Base-by-base conservation (phyloP, 1,139 yeast species). In the Candida anutae region DNA sequence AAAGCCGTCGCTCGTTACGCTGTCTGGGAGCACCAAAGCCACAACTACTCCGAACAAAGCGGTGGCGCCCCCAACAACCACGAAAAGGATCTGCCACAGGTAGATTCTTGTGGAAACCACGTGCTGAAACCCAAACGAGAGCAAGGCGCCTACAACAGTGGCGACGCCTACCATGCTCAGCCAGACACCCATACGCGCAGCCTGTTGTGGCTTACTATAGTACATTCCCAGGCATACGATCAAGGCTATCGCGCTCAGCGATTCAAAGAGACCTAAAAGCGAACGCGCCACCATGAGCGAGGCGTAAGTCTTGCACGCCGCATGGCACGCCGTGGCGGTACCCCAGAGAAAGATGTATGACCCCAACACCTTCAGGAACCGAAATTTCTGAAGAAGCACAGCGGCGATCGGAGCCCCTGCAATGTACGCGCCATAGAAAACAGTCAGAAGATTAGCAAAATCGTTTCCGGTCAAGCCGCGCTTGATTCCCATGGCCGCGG, bases 401-500 rank as follows among this genome's bases (percentile, higher is more conserved):
- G 65, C 55, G 17, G 60, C 54, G 17, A 67, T 35, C 1, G 74
- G 70, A 29, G 64, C 73, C 18, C 67, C 70, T 25, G 64, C 54
- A 26, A 69, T 59, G 35, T 66, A 67, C 2, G 72, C 69, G 25
- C 55, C 65, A 32, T 60, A 64, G 33, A 63, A 53, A 22, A 61
- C 59, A 5, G 71, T 62, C 9, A 64, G 63, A 23, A 62, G 46
- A 37, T 65, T 55, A 23, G 67, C 58, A 37, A 58, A 66, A 32
- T 65, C 56, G 31, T 58, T 50, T 4, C 63, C 56, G 9, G 44
- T 45, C 28, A 62, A 41, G 27, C 58, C 42, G 5, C 46, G 42
- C 39, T 61, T 62, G 28, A 69, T 60, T 1, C 75, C 75, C 72
- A 68, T 67, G 2, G 68, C 72, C 1, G 71, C 69, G 3, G 74